Conservation (phyloP, 2,329 filamentous ascomycete genomes). For the Curvularia lunata region DNA sequence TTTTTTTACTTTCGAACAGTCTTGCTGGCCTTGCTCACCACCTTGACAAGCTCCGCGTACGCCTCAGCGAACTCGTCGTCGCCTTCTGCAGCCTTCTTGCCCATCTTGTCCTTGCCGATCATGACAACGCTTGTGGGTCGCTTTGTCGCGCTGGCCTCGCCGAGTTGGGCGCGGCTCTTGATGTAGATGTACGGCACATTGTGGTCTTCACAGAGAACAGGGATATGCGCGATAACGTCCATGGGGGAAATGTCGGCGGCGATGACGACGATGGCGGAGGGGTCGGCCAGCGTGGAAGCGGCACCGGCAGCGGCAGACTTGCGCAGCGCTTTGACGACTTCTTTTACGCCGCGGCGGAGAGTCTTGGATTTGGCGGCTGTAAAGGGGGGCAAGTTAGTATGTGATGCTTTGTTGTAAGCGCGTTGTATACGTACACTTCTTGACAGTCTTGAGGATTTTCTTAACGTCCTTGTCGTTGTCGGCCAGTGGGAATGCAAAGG, state of each 20-base stretch:
- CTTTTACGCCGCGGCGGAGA: conserved; percentile 97
- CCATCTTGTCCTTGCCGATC: conserved; percentile 63
- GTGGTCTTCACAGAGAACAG: conserved; percentile 97
- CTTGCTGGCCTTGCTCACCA: conserved; percentile 65
- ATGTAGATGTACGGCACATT: conserved; percentile 97
- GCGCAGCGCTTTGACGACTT: conserved; percentile 97
- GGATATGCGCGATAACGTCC: conserved; percentile 98
- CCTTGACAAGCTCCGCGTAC: conserved; percentile 63
- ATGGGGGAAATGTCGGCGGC: conserved; percentile 97
- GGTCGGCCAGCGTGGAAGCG: conserved; percentile 61
- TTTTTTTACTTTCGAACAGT: conserved; percentile 58
- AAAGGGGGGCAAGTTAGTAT: conserved; percentile 5
- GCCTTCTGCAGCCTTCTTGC: conserved; percentile 57
- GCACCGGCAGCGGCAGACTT: conserved; percentile 78
- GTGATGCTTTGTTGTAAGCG: conserved; percentile 13
- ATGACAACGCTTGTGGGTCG: conserved; percentile 96
- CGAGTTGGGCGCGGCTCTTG: conserved; percentile 87
- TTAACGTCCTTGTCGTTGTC: conserved; percentile 73
- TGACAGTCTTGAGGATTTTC: conserved; percentile 69
- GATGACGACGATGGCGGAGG: conserved; percentile 81
- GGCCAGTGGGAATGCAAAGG: conserved; percentile 81
- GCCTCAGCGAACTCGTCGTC: conserved; percentile 59
- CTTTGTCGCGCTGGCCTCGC: conserved; percentile 93
- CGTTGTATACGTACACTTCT: conserved; percentile 59
- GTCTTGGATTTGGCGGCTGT: conserved; percentile 93